phyloP scores from a whole-genome alignment of 768 basidiomycete species.

The Leccinellum albellum region DNA sequence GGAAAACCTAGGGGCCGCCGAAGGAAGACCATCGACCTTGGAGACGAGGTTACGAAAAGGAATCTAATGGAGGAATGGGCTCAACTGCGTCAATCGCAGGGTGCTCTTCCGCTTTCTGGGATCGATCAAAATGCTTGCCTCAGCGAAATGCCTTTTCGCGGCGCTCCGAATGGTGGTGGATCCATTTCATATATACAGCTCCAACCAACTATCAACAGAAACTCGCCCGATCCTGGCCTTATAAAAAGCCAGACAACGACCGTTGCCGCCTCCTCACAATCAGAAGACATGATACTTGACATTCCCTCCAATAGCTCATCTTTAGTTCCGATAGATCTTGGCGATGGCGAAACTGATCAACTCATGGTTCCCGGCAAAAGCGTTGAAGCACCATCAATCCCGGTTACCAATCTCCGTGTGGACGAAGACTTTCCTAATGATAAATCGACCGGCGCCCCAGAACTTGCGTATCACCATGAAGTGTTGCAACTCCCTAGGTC shows the following conservation, averaged over 20 bases:
- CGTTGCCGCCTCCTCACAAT: not conserved
- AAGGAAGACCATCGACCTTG: slow-evolving; percentile 13
- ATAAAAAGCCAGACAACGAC: not conserved
- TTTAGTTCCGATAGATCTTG: not conserved
- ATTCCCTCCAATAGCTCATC: not conserved
- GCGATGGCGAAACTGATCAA: slow-evolving; percentile 3
- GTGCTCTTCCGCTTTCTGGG: slow-evolving; percentile 15
- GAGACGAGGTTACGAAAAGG: slow-evolving; percentile 21
- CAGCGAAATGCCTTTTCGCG: not conserved
- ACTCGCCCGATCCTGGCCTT: not conserved
- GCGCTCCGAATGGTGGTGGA: not conserved
- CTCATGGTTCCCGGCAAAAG: not conserved
- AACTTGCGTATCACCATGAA: not conserved
- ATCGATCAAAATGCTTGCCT: slow-evolving; percentile 2
- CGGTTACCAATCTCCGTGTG: not conserved
- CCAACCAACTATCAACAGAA: not conserved
- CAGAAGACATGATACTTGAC: not conserved
- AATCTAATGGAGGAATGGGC: slow-evolving; percentile 30
- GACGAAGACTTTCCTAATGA: not conserved
- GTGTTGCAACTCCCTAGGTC: not conserved
- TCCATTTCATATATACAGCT: not conserved
- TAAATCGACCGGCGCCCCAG: not conserved
- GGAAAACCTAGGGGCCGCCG: slow-evolving; percentile 15
- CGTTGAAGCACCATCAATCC: not conserved
- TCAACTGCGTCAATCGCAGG: slow-evolving; percentile 28